Evolutionary conservation across 2,329 filamentous ascomycete species (phyloP).

Genomic region (Iodosphaeria phyllophila): DNA sequence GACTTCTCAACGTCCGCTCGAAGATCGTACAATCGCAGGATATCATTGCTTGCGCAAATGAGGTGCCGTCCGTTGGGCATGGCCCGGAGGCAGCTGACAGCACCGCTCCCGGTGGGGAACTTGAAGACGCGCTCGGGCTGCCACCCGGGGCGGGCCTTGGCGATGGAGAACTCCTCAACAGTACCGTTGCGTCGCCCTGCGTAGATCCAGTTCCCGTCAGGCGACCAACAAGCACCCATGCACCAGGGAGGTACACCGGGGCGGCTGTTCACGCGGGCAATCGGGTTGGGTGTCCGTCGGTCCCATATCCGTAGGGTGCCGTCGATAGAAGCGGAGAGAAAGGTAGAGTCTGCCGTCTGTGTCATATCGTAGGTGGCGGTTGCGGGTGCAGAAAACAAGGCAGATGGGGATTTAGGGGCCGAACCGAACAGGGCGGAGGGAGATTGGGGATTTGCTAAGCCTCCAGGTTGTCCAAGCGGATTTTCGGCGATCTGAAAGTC

Average conservation of each 20-base stretch:
- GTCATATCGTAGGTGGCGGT: conserved; percentile 28
- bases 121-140: conserved; percentile 63
- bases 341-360: conserved; percentile 56
- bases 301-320: conserved; percentile 91
- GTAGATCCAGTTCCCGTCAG: conserved; percentile 89
- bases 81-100: conserved; percentile 69
- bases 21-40: conserved; percentile 81
- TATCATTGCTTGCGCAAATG: conserved; percentile 85
- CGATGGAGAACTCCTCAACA: conserved; percentile 84
- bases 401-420: conserved; percentile 15
- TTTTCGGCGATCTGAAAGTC: conserved; percentile 1
- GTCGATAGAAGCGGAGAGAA: conserved; percentile 76
- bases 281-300: conserved; percentile 51
- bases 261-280: conserved; percentile 60
- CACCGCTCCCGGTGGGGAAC: conserved; percentile 75
- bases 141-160: conserved; percentile 50
- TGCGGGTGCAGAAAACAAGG: conserved; percentile 18
- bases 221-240: conserved; percentile 92
- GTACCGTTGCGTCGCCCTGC: conserved; percentile 78
- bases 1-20: conserved; percentile 39
- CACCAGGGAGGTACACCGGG: conserved; percentile 83
- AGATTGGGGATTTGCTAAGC: conserved; percentile 3
- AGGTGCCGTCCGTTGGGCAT: conserved; percentile 91
- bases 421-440: conserved; percentile 4
- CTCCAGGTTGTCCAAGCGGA: neutral